phyloP scores from a whole-genome alignment of 1,139 yeast species.

The Suhomyces maxii region DNA sequence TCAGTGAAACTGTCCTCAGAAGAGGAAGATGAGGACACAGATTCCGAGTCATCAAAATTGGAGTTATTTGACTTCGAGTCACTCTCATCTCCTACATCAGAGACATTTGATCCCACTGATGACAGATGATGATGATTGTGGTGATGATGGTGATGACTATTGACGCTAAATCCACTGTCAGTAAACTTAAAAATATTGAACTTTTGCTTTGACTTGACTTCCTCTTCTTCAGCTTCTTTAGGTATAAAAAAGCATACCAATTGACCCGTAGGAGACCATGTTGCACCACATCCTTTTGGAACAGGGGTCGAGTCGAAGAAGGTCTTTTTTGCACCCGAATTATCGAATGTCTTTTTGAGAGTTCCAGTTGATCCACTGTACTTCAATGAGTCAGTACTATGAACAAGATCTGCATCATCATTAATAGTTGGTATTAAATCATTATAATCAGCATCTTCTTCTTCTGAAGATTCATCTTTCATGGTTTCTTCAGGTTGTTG shows the following conservation, averaged over 20 bases:
- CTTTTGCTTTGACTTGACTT: constrained; percentile 29
- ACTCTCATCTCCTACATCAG: constrained; percentile 14
- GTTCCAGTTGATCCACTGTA: not conserved
- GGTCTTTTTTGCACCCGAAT: constrained; percentile 12
- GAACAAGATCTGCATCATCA: constrained; percentile 18
- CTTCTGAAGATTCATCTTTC: constrained; percentile 31
- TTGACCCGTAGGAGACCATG: constrained; percentile 79
- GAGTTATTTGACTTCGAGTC: constrained; percentile 5
- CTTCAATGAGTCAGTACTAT: constrained; percentile 10
- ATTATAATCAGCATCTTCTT: constrained; percentile 33
- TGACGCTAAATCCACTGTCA: constrained; percentile 38
- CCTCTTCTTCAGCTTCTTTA: constrained; percentile 37
- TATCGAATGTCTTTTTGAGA: constrained; percentile 2
- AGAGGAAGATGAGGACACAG: constrained; percentile 22
- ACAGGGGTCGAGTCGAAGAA: constrained; percentile 79
- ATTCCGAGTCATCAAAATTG: constrained; percentile 3
- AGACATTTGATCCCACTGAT: constrained; percentile 10
- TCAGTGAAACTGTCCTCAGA: constrained; percentile 51
- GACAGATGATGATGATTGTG: constrained; percentile 11
- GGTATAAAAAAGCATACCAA: constrained; percentile 83
- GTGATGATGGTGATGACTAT: constrained; percentile 17
- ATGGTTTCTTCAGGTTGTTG: constrained; percentile 39
- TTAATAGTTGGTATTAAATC: constrained; percentile 34
- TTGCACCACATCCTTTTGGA: constrained; percentile 92
- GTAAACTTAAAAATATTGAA: constrained; percentile 40